Evolutionary conservation across 371 early-diverging fungal species (phyloP).

Genomic region (Mucor mucedo): DNA sequence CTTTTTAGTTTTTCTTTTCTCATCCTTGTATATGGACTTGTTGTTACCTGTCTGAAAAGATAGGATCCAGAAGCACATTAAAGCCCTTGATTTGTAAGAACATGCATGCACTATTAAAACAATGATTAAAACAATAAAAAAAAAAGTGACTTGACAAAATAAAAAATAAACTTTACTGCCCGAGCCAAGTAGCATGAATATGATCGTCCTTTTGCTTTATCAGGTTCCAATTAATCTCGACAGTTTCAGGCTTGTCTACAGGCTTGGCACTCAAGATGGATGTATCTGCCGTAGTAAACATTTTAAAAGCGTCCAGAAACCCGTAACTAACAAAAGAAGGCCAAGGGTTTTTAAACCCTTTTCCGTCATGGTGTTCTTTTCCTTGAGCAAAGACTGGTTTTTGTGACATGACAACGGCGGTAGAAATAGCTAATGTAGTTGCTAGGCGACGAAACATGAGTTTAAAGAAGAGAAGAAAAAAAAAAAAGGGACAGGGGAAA

Average conservation of each 20-base stretch:
- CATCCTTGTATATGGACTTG: neutral
- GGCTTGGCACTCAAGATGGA: conserved; percentile 2
- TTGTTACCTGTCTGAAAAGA: conserved; percentile 62
- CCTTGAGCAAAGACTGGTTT: conserved; percentile 17
- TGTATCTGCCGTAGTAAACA: neutral
- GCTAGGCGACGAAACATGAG: conserved; percentile 13
- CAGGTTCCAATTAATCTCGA: conserved; percentile 33
- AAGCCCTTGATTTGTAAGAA: conserved; percentile 66
- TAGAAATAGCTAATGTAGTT: conserved; percentile 3
- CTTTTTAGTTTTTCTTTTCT: neutral
- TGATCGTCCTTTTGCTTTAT: conserved; percentile 11
- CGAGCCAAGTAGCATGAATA: conserved; percentile 47
- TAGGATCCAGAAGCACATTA: conserved; percentile 76
- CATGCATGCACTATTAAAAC: conserved; percentile 55
- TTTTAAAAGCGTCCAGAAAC: neutral
- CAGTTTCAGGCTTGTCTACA: conserved; percentile 19
- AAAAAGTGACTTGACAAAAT: neutral
- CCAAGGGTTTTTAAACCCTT: conserved; percentile 30
- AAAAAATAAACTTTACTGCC: conserved; percentile 34
- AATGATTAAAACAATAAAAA: neutral
- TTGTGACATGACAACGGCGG: conserved; percentile 1
- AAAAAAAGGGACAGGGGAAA: neutral
- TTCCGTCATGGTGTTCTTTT: conserved; percentile 24
- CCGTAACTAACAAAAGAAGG: conserved; percentile 24
- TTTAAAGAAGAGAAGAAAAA: conserved; percentile 4